Evolutionary conservation across 2,329 filamentous ascomycete species (phyloP), one percentile per base, ranked within the genome.

Genomic region (Botrytis squamosa): DNA sequence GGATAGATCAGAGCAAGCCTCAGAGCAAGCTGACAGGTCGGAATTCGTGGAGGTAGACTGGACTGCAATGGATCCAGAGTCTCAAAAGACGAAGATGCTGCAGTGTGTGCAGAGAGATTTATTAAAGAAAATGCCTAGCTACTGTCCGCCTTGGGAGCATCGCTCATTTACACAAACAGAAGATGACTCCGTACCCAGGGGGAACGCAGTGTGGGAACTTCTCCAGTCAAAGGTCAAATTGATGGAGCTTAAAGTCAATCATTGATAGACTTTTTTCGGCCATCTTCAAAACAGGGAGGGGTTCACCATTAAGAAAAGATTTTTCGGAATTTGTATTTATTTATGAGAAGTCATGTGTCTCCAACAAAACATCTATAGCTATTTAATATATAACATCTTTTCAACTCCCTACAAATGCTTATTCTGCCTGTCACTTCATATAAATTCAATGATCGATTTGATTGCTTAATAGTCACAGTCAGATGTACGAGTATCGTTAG

Each of bases 21-120:
- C 33, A 36, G 29, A 46, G 4, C 29, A 69, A 33, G 22, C 33
- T n/a, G 64, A 62, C 22, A 44, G 25, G 18, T 60, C 64, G 25
- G 71, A 72, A 33, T 72, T 73, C 20, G 71, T 73, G 46, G 52
- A 69, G 52, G 33, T 73, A 18, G 71, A 73, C 44, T 73, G 71
- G 71, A 36, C 25, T 20, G 71, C 42, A 36, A 73, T 73, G 71
- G 71, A 73, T 42, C 25, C 64, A 49, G 33, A 62, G n/a, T 62
- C 64, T 25, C 16, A 33, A n/a, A 69, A 69, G 64, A 69, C 33
- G 8, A 33, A 38, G n/a, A 20, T 38, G 12, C 36, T 73, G 42
- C 71, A 73, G 55, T 46, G 46, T 25, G 71, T 62, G n/a, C 71
- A 73, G 18, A 60, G 64, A 12, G 71, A 72, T 42, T 22, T 73